Evolutionary conservation across 345 rosid genomes (phyloP).

Genomic region (Syzygium jambos): DNA sequence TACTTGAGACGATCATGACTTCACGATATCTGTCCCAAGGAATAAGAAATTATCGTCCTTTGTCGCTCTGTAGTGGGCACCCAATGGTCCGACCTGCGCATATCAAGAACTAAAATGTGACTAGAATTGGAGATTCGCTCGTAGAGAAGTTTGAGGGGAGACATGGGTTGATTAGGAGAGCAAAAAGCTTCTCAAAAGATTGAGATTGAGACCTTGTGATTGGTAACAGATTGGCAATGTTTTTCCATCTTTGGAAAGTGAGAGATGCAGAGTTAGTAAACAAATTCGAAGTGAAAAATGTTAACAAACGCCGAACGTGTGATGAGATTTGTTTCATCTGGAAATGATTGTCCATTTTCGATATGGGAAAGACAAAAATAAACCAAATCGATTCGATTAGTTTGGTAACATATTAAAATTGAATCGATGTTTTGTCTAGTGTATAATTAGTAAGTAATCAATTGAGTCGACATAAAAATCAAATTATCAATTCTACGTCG

Average conservation of each 20-base stretch:
- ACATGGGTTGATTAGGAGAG: neutral
- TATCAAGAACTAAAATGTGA: neutral
- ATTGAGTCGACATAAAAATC: neutral
- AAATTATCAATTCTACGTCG: neutral
- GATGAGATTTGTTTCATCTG: fast-evolving
- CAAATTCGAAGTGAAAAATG: neutral
- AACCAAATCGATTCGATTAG: neutral
- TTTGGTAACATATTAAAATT: neutral
- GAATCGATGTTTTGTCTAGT: neutral
- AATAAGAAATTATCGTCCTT: neutral
- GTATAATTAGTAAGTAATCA: neutral
- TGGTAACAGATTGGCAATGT: neutral
- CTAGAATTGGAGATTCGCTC: neutral
- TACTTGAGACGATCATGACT: neutral
- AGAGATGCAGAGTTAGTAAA: neutral
- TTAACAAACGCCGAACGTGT: too few relatives aligned
- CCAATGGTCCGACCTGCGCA: neutral
- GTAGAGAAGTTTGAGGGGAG: neutral
- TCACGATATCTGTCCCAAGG: neutral
- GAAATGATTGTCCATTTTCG: fast-evolving
- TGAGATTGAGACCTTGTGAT: neutral
- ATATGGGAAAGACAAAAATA: neutral
- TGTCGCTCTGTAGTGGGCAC: neutral
- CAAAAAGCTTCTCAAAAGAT: neutral
- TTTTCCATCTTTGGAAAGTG: neutral